Conservation (phyloP, 2,329 filamentous ascomycete species). For the Leptographium procerum region DNA sequence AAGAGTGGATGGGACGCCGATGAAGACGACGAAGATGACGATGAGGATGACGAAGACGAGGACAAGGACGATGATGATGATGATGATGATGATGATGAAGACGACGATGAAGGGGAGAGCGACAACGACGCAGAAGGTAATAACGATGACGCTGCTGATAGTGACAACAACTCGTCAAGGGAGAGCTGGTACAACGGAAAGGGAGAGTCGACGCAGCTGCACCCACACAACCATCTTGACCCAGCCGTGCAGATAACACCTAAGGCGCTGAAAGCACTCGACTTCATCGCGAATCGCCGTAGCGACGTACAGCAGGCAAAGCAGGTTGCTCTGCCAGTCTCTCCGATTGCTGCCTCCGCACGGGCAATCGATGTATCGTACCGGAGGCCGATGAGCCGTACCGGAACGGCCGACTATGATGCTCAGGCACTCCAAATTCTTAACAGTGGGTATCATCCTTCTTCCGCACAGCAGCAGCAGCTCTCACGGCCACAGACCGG, state of each 20-base stretch:
- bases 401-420: conserved; percentile 22
- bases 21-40: conserved; percentile 33
- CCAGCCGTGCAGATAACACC: conserved; percentile 25
- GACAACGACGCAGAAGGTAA: conserved; percentile 13
- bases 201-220: neutral
- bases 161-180: conserved; percentile 10
- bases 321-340: conserved; percentile 5
- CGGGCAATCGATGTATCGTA: neutral
- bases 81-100: conserved; percentile 6
- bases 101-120: conserved; percentile 27
- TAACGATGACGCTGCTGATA: conserved; percentile 4
- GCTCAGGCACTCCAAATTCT: conserved; percentile 21
- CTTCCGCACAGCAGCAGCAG: conserved; percentile 4
- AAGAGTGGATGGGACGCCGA: conserved; percentile 42
- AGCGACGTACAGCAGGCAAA: conserved; percentile 6
- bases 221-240: neutral
- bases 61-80: conserved; percentile 17
- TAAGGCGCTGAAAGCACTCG: conserved; percentile 36
- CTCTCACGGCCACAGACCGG: conserved; percentile 41
- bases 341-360: neutral
- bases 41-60: conserved; percentile 21
- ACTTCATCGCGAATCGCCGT: conserved; percentile 36
- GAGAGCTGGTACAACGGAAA: neutral
- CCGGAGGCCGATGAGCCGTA: conserved; percentile 20
- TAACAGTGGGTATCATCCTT: conserved; percentile 16